phyloP scores from a whole-genome alignment of 1,139 yeast species.

The Magnusiomyces ingens region DNA sequence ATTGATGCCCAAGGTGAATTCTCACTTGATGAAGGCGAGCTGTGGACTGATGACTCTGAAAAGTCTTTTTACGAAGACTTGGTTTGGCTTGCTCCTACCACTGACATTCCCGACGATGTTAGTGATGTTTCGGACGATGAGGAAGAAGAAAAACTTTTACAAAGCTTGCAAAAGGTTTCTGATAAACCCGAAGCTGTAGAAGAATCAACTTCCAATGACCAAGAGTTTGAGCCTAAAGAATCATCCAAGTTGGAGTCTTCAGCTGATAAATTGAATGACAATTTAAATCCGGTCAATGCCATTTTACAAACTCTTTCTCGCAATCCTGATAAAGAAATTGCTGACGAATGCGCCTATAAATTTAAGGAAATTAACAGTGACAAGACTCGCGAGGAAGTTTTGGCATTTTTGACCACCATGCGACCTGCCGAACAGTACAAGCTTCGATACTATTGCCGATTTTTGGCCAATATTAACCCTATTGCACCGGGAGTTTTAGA shows the following conservation, averaged over 20 bases:
- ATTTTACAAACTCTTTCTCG: conserved; percentile 22
- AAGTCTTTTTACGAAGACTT: conserved; percentile 15
- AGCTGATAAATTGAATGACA: background rate
- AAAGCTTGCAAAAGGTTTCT: conserved; percentile 10
- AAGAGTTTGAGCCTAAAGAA: conserved; percentile 16
- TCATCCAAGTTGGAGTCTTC: conserved; percentile 11
- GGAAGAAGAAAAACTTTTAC: conserved; percentile 12
- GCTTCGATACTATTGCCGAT: conserved; percentile 51
- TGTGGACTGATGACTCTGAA: conserved; percentile 17
- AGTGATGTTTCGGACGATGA: conserved; percentile 11
- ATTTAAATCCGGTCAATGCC: conserved; percentile 11
- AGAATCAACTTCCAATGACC: conserved; percentile 9
- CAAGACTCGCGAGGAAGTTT: conserved; percentile 60
- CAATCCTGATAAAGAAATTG: conserved; percentile 38
- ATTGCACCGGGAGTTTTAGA: conserved; percentile 48
- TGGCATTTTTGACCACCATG: conserved; percentile 44
- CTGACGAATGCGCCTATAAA: conserved; percentile 52
- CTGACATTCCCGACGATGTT: conserved; percentile 11
- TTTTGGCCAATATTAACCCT: conserved; percentile 53
- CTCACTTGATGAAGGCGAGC: conserved; percentile 15
- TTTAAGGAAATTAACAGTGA: conserved; percentile 63
- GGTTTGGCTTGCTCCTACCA: conserved; percentile 9
- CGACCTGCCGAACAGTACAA: conserved; percentile 27
- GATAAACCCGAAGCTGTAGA: conserved; percentile 8
- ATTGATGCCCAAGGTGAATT: conserved; percentile 25